Evolutionary conservation across 345 rosid genomes (phyloP).

Genomic region (Conringia planisiliqua): DNA sequence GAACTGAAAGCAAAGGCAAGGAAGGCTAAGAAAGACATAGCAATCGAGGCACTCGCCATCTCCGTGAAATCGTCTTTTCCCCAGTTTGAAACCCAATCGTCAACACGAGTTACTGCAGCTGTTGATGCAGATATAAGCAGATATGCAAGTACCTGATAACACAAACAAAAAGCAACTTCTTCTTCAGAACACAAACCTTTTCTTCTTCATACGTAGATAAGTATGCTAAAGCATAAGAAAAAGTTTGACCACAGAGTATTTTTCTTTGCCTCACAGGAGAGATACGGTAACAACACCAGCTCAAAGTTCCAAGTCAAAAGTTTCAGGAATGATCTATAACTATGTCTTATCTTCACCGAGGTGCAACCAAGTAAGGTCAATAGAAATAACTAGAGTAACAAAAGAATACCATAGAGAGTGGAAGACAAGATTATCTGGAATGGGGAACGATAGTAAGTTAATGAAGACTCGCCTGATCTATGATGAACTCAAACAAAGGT

Average conservation of each 20-base stretch:
- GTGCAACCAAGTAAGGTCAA: not conserved
- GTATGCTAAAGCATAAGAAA: not conserved
- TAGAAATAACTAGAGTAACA: not conserved
- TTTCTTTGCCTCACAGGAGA: not conserved
- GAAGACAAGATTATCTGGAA: not conserved
- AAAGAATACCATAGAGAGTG: not conserved
- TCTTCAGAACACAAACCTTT: not conserved
- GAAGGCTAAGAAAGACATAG: constrained; percentile 82
- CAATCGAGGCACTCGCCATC: constrained; percentile 94
- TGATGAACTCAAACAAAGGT: constrained; percentile 58
- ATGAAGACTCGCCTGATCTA: constrained; percentile 78
- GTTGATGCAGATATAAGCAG: constrained; percentile 84
- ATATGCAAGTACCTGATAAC: constrained; percentile 72
- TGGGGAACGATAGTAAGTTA: not conserved
- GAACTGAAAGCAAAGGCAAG: constrained; percentile 75
- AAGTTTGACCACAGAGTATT: not conserved
- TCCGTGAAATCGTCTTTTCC: constrained; percentile 90
- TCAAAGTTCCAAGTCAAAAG: not conserved
- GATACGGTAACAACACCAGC: not conserved
- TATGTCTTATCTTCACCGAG: not conserved
- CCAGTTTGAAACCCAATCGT: constrained; percentile 96
- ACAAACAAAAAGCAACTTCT: not conserved
- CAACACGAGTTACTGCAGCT: constrained; percentile 84
- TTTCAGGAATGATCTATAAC: not conserved
- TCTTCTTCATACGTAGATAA: not conserved